These are phyloP conservation scores for Fagus crenata DNA, from an alignment of 306 rosid genomes.

Conservation along the genomic window DNA sequence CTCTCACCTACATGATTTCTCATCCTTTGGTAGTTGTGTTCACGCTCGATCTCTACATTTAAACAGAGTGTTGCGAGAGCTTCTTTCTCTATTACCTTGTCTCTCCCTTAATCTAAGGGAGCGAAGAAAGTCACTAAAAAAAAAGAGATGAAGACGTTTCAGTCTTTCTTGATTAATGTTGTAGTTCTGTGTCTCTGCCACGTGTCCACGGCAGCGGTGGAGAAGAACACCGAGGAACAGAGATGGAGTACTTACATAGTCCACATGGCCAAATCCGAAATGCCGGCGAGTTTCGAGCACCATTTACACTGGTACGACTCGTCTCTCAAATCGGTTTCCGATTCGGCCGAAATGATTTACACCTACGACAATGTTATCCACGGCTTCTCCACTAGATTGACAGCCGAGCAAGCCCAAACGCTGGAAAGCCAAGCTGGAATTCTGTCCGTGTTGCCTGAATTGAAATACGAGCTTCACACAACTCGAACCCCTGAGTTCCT, in stretches of 20 bases:
- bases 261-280: slow-evolving; percentile 57
- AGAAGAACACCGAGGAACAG: neutral
- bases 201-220: slow-evolving; percentile 32
- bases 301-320: slow-evolving; percentile 72
- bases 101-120: neutral
- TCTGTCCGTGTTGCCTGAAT: slow-evolving; percentile 54
- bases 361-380: slow-evolving; percentile 62
- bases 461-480: slow-evolving; percentile 63
- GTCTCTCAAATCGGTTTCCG: slow-evolving; percentile 50
- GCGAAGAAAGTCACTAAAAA: neutral
- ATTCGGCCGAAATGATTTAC: slow-evolving; percentile 65
- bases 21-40: too few relatives aligned
- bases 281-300: slow-evolving; percentile 58
- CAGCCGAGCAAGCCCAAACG: slow-evolving; percentile 43
- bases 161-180: neutral
- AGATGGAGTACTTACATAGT: slow-evolving; percentile 58
- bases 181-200: slow-evolving; percentile 24
- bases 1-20: slow-evolving; percentile 2
- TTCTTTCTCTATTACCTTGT: neutral
- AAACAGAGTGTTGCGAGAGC: neutral
- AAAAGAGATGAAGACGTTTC: slow-evolving; percentile 9
- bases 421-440: slow-evolving; percentile 51
- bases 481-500: slow-evolving; percentile 80
- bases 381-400: slow-evolving; percentile 70
- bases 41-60: neutral